Conservation (phyloP, 139 green algal genomes). For the Yamagishiella unicocca region DNA sequence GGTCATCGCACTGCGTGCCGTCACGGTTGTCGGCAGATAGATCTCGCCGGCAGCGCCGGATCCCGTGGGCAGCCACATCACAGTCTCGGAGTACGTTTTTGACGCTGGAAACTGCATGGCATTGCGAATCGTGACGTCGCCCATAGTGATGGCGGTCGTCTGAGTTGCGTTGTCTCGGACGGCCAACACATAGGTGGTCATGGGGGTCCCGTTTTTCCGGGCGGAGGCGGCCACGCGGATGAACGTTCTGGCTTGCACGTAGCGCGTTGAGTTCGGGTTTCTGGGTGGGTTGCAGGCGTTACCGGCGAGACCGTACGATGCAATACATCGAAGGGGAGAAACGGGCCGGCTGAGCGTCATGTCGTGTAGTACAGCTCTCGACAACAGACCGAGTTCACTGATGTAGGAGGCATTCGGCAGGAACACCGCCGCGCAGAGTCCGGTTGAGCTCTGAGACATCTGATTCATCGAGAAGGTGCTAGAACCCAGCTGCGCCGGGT, state of each 20-base stretch:
- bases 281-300: background rate
- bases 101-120: background rate
- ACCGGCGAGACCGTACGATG: no score
- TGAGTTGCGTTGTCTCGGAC: background rate
- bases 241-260: background rate
- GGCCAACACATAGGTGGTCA: background rate
- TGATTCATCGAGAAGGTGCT: no score
- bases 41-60: no score
- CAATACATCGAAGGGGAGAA: no score
- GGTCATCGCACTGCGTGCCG: background rate
- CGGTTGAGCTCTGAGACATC: no score
- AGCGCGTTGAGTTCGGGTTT: background rate
- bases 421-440: no score
- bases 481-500: no score
- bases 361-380: no score
- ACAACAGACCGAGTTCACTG: no score
- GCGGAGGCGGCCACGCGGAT: background rate
- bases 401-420: no score
- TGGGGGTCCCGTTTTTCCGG: no score
- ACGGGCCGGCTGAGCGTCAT: no score
- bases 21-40: background rate
- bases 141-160: background rate
- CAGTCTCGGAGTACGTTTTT: background rate
- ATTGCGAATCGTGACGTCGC: constrained; percentile 13
- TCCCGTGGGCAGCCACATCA: background rate